phyloP scores from a whole-genome alignment of 768 basidiomycete species.

The Suillus subaureus region DNA sequence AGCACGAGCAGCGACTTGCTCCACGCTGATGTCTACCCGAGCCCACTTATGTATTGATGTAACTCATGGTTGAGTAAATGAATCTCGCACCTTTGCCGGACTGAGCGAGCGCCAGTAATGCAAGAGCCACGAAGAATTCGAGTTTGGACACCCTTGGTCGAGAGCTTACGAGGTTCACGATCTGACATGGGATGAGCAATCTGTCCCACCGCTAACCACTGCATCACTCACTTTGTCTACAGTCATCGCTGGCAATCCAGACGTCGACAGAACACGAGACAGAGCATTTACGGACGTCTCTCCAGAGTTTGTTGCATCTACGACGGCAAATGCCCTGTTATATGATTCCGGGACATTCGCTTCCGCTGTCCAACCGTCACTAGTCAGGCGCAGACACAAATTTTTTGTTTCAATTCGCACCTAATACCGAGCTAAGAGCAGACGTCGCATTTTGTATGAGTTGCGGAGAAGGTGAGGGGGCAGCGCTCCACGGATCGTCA shows the following conservation, averaged over 20 bases:
- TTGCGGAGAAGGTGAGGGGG: slow-evolving; percentile 72
- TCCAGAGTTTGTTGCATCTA: slow-evolving; percentile 71
- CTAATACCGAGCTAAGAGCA: slow-evolving; percentile 71
- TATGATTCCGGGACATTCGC: slow-evolving; percentile 83
- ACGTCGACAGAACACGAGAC: slow-evolving; percentile 78
- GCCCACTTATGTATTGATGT: slow-evolving; percentile 4
- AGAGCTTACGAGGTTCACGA: slow-evolving; percentile 87
- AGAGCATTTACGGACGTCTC: slow-evolving; percentile 83
- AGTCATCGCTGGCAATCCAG: slow-evolving; percentile 76
- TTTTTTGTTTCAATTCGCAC: slow-evolving; percentile 33
- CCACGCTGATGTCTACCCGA: slow-evolving; percentile 70
- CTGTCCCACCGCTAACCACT: slow-evolving; percentile 2
- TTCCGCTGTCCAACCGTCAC: slow-evolving; percentile 51
- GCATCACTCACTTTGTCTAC: slow-evolving; percentile 67
- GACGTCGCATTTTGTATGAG: slow-evolving; percentile 52
- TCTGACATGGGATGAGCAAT: slow-evolving; percentile 45
- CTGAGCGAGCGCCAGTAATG: slow-evolving; percentile 86
- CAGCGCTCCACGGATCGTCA: slow-evolving; percentile 82
- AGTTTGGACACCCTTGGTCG: slow-evolving; percentile 79
- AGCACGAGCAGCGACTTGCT: slow-evolving; percentile 77
- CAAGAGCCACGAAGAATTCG: slow-evolving; percentile 91
- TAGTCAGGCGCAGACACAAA: slow-evolving; percentile 12
- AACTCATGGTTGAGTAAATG: slow-evolving; percentile 7
- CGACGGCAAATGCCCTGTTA: slow-evolving; percentile 67
- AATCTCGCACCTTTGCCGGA: slow-evolving; percentile 63